Conservation (phyloP, 2,329 filamentous ascomycete genomes). For the Graphilbum fragrans region DNA sequence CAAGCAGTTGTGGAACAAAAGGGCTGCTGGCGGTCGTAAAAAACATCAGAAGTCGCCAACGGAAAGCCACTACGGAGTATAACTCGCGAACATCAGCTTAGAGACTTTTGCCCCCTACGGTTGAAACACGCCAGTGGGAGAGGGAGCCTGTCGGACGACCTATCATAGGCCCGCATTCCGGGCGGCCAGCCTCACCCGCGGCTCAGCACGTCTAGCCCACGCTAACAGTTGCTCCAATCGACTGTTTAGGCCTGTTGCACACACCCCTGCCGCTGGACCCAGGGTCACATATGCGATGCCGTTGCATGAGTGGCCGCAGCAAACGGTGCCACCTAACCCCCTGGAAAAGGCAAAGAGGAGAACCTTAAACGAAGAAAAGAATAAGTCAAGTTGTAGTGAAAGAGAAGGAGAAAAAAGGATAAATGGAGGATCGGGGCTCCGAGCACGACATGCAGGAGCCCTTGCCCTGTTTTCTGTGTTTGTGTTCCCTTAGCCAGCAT, state of each 20-base stretch:
- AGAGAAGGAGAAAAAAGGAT: no score
- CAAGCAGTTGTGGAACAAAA: no score
- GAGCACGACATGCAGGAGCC: no score
- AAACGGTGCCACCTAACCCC: not conserved
- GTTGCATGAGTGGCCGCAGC: not conserved
- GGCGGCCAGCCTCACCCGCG: not conserved
- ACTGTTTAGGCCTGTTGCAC: not conserved
- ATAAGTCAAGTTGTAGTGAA: no score
- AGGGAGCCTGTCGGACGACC: not conserved
- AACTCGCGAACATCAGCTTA: no score
- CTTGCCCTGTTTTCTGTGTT: no score
- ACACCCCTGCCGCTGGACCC: not conserved
- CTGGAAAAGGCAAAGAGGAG: not conserved
- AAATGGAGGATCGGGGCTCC: no score
- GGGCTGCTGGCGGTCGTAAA: no score
- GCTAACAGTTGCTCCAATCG: not conserved
- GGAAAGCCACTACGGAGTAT: not conserved
- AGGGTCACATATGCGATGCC: not conserved
- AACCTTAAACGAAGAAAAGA: no score
- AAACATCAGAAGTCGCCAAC: no score
- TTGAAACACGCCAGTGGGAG: not conserved
- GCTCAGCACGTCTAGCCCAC: not conserved
- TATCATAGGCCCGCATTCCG: not conserved
- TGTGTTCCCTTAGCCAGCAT: no score
- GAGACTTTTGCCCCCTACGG: no score